Evolutionary conservation across 2,329 filamentous ascomycete species (phyloP).

Genomic region (Penicillium brasilianum): DNA sequence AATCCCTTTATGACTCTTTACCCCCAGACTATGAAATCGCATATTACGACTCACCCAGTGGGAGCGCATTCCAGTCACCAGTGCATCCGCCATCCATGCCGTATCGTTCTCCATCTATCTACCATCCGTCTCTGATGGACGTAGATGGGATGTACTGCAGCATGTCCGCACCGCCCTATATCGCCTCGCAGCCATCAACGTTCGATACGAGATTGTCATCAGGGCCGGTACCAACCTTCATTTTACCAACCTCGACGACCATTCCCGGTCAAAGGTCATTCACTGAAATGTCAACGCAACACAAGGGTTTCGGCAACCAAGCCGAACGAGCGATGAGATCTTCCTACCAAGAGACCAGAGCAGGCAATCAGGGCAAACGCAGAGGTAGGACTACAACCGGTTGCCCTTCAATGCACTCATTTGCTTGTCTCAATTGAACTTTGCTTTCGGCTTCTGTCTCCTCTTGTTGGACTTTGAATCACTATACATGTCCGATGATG

Average conservation of each 20-base stretch:
- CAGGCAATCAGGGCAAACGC: not conserved
- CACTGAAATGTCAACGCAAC: not conserved
- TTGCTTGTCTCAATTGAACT: not conserved
- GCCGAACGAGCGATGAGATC: not conserved
- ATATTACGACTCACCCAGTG: not conserved
- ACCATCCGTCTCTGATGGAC: not conserved
- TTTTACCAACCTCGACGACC: not conserved
- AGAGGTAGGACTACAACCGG: not conserved
- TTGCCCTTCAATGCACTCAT: not conserved
- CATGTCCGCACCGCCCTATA: not conserved
- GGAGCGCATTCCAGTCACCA: not conserved
- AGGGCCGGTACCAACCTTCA: not conserved
- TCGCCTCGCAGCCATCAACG: not conserved
- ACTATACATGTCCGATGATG: not conserved
- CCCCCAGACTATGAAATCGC: not conserved
- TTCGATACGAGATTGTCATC: not conserved
- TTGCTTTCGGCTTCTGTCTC: not conserved
- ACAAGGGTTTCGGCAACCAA: not conserved
- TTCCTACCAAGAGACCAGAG: not conserved
- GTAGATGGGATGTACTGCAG: not conserved
- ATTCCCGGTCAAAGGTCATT: not conserved
- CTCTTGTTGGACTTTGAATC: not conserved
- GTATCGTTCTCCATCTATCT: not conserved
- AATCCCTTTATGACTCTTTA: not conserved
- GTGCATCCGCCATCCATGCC: not conserved